Evolutionary conservation across 2,329 filamentous ascomycete genomes (phyloP), one percentile per base, ranked within the genome.

Genomic region (Spiromastix sp.): DNA sequence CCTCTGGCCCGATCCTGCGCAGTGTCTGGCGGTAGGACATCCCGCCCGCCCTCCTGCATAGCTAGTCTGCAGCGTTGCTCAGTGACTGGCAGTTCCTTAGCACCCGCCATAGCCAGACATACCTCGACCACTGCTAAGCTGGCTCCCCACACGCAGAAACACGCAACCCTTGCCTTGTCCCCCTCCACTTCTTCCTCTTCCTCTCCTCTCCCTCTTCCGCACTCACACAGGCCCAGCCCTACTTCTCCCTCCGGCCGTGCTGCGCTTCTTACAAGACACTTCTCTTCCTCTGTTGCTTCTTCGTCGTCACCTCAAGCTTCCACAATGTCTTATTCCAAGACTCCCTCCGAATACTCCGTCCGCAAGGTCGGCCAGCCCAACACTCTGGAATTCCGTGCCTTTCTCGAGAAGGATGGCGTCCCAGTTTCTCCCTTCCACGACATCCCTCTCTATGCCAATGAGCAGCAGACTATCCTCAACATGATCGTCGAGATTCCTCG

Each of bases 401-500:
- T 81, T 77, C 79, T 96, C 60, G 89, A 98, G 75, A 87, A 93
- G 73, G 85, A 96, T 82, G 91, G 89, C 69, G 71, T 83, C 47
- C 83, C 85, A 50, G 66, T 96, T 64, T 96, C 89, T 45, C 83
- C 89, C 51, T 98, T 95, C 78, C 91, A 98, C 73, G 91, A 98
- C 63, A 86, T 98, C 51, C 91, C 91, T 44, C 84, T 98, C 52
- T 98, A 86, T 61, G 89, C 89, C 79, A 94, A 98, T 64, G 74
- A 83, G 67, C 82, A 94, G 72, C 78, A 94, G 74, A 93, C 81
- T 52, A 71, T 96, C 62, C 76, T 98, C 59, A 98, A 98, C 81
- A 98, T 98, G 91, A 64, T 98, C 47, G 91, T 98, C 55, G 91
- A 98, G 81, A 95, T 98, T 56, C 91, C 91, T 56, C 81, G 91